Conservation (phyloP, 2,329 filamentous ascomycete genomes). For the Acrocalymma vagum region DNA sequence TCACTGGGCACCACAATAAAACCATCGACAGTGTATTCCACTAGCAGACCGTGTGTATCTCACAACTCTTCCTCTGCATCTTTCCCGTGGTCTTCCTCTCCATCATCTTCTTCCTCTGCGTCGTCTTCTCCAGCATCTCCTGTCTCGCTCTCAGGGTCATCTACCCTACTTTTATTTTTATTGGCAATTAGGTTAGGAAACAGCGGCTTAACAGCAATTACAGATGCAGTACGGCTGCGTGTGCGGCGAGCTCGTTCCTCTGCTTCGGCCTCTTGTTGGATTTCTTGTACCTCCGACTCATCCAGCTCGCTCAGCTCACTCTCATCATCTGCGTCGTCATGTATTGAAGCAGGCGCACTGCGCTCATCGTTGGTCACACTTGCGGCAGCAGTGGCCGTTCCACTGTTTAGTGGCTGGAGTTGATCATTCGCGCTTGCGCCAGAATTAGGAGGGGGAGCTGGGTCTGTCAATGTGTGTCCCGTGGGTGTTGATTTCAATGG, state of each 20-base stretch:
- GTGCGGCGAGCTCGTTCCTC: not conserved
- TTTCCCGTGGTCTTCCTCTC: no score
- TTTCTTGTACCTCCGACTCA: constrained; percentile 49
- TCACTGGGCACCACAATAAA: no score
- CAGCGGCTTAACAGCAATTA: constrained; percentile 25
- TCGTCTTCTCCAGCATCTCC: no score
- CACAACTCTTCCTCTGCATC: no score
- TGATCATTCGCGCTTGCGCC: constrained; percentile 17
- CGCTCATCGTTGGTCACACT: constrained; percentile 52
- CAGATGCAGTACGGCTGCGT: constrained; percentile 21
- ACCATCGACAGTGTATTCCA: no score
- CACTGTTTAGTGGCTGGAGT: constrained; percentile 39
- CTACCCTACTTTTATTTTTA: no score
- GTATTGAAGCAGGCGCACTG: constrained; percentile 64
- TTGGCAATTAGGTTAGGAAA: constrained; percentile 35
- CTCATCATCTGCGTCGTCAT: constrained; percentile 63
- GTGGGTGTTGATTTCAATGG: no score
- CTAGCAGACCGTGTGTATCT: no score
- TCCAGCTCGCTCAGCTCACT: constrained; percentile 64
- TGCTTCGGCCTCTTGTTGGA: constrained; percentile 31
- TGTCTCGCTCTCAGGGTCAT: no score
- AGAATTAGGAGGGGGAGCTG: constrained; percentile 4
- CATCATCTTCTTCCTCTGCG: no score
- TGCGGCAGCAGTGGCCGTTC: constrained; percentile 52
- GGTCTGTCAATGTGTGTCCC: not conserved